Evolutionary conservation across 1,284 basidiomycete species (phyloP).

Genomic region (Leccinum fuscescens): DNA sequence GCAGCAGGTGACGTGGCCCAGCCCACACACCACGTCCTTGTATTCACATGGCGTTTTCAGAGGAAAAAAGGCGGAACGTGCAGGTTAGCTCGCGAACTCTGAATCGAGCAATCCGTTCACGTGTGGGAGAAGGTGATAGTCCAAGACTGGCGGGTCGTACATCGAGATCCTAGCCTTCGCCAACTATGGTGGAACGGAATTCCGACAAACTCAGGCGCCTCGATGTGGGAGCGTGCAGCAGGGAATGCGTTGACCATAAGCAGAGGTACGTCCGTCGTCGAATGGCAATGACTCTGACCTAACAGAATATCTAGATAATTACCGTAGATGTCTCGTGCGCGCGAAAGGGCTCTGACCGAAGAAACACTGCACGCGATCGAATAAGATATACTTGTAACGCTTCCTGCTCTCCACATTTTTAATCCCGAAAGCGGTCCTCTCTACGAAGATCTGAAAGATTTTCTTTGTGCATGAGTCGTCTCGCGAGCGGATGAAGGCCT

Average conservation of each 20-base stretch:
- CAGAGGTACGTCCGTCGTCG: conserved; percentile 56
- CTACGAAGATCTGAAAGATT: conserved; percentile 82
- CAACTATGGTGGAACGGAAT: conserved; percentile 92
- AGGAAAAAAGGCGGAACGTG: conserved; percentile 69
- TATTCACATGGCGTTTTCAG: conserved; percentile 37
- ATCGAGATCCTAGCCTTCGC: conserved; percentile 62
- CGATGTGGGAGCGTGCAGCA: conserved; percentile 85
- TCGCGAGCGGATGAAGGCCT: conserved; percentile 85
- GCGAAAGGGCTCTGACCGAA: conserved; percentile 66
- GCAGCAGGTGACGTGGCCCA: conserved; percentile 51
- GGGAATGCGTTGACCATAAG: conserved; percentile 55
- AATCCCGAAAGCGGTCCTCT: conserved; percentile 76
- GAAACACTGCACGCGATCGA: conserved; percentile 72
- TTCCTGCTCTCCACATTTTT: conserved; percentile 91
- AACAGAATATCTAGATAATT: conserved; percentile 53
- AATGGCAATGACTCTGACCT: neutral
- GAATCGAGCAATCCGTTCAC: conserved; percentile 66
- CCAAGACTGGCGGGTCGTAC: conserved; percentile 80
- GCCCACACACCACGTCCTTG: neutral
- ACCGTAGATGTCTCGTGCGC: conserved; percentile 68
- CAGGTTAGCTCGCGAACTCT: conserved; percentile 62
- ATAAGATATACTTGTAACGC: conserved; percentile 73
- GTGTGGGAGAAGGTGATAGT: conserved; percentile 80
- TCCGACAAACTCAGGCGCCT: conserved; percentile 80
- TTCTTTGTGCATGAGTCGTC: conserved; percentile 91